Evolutionary conservation across 1,284 basidiomycete species (phyloP).

Genomic region (Naganishia albida): DNA sequence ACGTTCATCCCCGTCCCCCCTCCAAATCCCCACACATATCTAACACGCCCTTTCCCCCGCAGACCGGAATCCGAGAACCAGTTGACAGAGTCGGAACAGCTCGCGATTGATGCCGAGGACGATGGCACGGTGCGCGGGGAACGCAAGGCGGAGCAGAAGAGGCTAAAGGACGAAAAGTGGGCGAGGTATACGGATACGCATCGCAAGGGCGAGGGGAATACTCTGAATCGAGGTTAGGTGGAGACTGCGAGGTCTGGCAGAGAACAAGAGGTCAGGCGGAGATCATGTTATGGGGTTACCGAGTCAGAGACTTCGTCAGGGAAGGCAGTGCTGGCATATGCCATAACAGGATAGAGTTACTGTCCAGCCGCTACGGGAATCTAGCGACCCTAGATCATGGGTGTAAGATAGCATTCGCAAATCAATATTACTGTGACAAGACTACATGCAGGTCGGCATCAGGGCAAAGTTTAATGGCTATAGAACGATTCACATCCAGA

Average conservation of each 20-base stretch:
- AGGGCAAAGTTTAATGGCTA: too few species aligned
- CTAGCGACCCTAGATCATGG: too few species aligned
- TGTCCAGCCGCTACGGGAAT: too few species aligned
- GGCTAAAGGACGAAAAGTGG: constrained; percentile 84
- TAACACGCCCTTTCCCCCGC: constrained; percentile 30
- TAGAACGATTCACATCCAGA: too few species aligned
- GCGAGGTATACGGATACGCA: constrained; percentile 77
- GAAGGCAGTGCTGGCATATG: too few species aligned
- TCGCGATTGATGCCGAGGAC: constrained; percentile 74
- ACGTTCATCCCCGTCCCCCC: constrained; percentile 48
- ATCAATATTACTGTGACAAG: too few species aligned
- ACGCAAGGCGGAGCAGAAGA: constrained; percentile 71
- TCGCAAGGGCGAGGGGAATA: constrained; percentile 83
- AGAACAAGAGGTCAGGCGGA: background rate
- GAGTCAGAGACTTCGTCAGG: too few species aligned
- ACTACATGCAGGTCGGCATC: too few species aligned
- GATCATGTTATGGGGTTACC: background rate
- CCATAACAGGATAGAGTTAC: too few species aligned
- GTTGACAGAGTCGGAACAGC: constrained; percentile 73
- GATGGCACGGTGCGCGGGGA: constrained; percentile 75
- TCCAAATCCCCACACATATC: background rate
- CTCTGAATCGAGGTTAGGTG: constrained; percentile 81
- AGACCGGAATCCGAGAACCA: constrained; percentile 69
- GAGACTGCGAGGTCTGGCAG: background rate
- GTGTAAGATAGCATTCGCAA: too few species aligned